A percentile compares a stretch with the other conserved stretches of the same genome.
These are phyloP conservation scores for Plasmodium reichenowi DNA, from an alignment of 169 alveolate genomes.

Conservation along the genomic window DNA sequence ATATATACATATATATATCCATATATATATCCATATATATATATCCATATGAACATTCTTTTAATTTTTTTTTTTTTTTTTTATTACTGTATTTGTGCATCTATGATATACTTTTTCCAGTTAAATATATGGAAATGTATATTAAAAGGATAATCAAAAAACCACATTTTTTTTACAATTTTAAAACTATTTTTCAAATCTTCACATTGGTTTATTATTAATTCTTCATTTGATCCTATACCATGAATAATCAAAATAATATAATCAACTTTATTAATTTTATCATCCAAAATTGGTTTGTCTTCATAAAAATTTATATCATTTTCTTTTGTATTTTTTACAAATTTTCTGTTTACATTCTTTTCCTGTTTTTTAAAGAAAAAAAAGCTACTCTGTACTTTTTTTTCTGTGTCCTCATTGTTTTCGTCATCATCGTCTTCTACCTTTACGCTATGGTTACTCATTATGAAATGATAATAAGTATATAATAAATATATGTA, in stretches of 20 bases:
- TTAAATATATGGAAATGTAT: constrained; percentile 81
- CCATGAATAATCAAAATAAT: constrained; percentile 86
- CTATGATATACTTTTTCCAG: constrained; percentile 86
- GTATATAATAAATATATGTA: too few relatives aligned
- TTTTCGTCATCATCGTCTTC: constrained; percentile 8
- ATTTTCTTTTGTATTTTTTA: constrained; percentile 24
- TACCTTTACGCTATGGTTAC: constrained; percentile 7
- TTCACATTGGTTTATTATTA: constrained; percentile 80
- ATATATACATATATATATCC: background rate
- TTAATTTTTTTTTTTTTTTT: too few relatives aligned
- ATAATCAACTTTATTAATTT: constrained; percentile 77
- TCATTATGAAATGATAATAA: constrained; percentile 21
- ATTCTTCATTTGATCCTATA: constrained; percentile 80
- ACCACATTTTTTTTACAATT: constrained; percentile 84
- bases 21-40: background rate
- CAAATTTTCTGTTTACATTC: constrained; percentile 3
- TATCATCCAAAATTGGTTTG: constrained; percentile 69
- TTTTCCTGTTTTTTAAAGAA: constrained; percentile 49
- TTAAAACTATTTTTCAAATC: constrained; percentile 79
- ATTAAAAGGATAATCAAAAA: constrained; percentile 78
- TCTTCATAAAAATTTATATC: constrained; percentile 73
- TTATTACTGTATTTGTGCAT: constrained; percentile 84
- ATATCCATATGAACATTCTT: background rate
- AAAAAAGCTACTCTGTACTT: constrained; percentile 23
- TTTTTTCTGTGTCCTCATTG: constrained; percentile 17